Base-by-base conservation (phyloP, 2,329 filamentous ascomycete species). In the Calonectria leucothoes region DNA sequence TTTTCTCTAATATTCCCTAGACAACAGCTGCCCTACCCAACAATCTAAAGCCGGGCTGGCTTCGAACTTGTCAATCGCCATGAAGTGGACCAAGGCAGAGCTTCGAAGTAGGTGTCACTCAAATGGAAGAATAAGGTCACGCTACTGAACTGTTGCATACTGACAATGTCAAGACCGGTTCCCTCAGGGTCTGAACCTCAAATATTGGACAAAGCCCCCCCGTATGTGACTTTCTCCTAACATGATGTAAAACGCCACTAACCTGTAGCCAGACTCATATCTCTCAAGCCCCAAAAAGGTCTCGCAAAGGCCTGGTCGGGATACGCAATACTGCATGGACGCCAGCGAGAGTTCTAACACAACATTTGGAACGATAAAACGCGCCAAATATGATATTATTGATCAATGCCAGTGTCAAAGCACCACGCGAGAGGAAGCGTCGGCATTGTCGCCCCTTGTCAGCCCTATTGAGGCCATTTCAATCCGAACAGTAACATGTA, bases 11-110 rank as follows among this genome's bases (percentile, higher is more conserved):
- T 27, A 2, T 45, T 15, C 14, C 17, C 49, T 45, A 66, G 59
- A 33, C 15, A 51, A n/a, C 14, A 29, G 48, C 6, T 39, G 14
- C 23, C 20, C 66, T 35, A 33, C 15, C 15, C 49, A 65, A 15
- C n/a, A 48, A 55, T 17, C 49, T 7, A 39, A 57, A 7, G 1
- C 10, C 5, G 69, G 61, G 15, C 2, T 25, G n/a, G 51, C 39
- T 8, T n/a, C 37, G 14, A 23, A 37, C 6, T 45, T 71, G 29
- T 59, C 68, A 17, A n/a, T 29, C n/a, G 55, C 48, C 17, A 59
- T 72, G 72, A 69, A 72, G 39, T 33, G 66, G 66, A 72, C 72
- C n/a, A 74, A 70, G 29, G 25, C 59, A 2, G 72, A 74, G 35
- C 23, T 74, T 45, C 51, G 69, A 29, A 57, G 72, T 72, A 71